Base-by-base conservation (phyloP, 2,329 filamentous ascomycete genomes). In the Podosphaera leucotricha region DNA sequence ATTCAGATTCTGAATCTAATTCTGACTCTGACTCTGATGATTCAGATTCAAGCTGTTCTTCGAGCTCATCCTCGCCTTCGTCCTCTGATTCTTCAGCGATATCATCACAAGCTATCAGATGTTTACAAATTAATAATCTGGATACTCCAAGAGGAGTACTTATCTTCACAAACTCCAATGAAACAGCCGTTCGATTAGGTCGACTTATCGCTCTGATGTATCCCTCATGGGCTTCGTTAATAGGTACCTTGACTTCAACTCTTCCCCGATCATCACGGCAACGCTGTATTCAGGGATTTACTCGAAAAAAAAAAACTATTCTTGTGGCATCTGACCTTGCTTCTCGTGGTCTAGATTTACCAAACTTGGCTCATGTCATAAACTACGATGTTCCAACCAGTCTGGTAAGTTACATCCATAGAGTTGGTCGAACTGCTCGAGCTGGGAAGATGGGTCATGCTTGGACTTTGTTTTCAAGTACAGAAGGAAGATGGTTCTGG, bases 301-400 rank as follows among this genome's bases (percentile, higher is more conserved):
- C 68, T 2, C 59, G 64, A 6, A 69, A 68, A 46, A 71, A 71
- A 46, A 61, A 81, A 21, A 75, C 76, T 6, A 74, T 92, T 40
- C 72, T 95, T 38, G 77, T 95, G 39, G 85, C 86, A 0, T 92
- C 90, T 0, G 87, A 95, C 58, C 78, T 92, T n/a, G 83, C 90
- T 1, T 83, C 85, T 2, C 80, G 87, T 49, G 90, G 87, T 54
- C 75, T 95, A 21, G 87, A 95, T 59, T 68, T 93, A 11, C 72
- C 75, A 0, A 70, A 72, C 40, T 70, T 95, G 40, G 75, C 77
- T 30, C 81, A 92, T 56, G 84, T 95, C 40, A 66, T 95, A 61
- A 94, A 93, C 63, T 95, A 95, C 64, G 87, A 94, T 58, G 69
- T 94, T 43, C 87, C 87, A 0, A 70, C 75, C 3, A 86, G 78